Evolutionary conservation across 495 filamentous ascomycete genomes (phyloP).

Genomic region (Podospora appendiculata): DNA sequence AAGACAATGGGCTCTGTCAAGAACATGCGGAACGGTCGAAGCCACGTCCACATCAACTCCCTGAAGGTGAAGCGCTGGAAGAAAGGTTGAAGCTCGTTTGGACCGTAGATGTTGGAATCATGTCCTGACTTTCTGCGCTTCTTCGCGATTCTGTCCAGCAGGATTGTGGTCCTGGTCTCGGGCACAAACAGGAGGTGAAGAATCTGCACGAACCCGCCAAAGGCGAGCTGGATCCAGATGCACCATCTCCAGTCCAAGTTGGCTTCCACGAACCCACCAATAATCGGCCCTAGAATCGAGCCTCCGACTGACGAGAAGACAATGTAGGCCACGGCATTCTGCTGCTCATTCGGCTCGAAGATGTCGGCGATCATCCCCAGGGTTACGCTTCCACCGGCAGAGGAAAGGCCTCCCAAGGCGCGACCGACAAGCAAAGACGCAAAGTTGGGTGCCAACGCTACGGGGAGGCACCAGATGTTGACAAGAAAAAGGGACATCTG

Average conservation of each 20-base stretch:
- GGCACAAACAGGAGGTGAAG: constrained; percentile 60
- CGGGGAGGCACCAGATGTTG: constrained; percentile 70
- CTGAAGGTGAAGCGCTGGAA: constrained; percentile 43
- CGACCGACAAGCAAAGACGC: constrained; percentile 58
- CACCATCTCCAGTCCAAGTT: constrained; percentile 67
- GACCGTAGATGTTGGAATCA: constrained; percentile 52
- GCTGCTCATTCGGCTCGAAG: constrained; percentile 66
- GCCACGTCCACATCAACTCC: constrained; percentile 54
- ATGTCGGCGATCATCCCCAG: constrained; percentile 79
- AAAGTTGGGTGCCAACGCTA: constrained; percentile 63
- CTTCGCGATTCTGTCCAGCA: constrained; percentile 61
- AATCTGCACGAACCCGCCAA: constrained; percentile 58
- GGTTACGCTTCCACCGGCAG: constrained; percentile 72
- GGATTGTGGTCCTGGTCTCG: constrained; percentile 60
- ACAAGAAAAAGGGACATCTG: constrained; percentile 63
- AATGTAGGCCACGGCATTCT: constrained; percentile 65
- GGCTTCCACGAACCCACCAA: constrained; percentile 68
- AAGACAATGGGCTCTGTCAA: constrained; percentile 69
- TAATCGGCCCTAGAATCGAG: constrained; percentile 67
- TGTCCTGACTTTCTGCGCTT: constrained; percentile 49
- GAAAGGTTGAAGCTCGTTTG: constrained; percentile 48
- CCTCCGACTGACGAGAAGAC: constrained; percentile 72
- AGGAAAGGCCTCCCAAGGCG: constrained; percentile 60
- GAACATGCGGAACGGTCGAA: constrained; percentile 73
- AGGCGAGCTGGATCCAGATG: constrained; percentile 75